Evolutionary conservation across 1,284 basidiomycete species (phyloP).

Genomic region (Fistulinella cinereoalba): DNA sequence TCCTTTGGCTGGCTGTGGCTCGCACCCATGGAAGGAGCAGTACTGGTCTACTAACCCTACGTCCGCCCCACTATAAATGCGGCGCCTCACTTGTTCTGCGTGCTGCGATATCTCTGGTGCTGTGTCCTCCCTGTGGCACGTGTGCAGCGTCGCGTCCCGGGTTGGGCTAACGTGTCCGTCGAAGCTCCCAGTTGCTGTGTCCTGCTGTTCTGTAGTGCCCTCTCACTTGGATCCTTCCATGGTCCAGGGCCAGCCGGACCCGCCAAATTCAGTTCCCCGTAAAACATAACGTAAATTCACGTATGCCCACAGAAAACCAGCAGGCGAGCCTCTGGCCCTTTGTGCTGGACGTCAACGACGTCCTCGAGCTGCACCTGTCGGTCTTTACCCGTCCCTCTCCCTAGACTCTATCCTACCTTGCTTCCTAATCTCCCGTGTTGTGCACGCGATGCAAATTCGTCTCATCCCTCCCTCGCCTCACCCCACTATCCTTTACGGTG

Average conservation of each 20-base stretch:
- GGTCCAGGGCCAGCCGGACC: too few relatives aligned
- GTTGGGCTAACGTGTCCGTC: too few relatives aligned
- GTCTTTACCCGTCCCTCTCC: conserved; percentile 3
- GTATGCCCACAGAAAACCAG: conserved; percentile 30
- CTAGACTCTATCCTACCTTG: conserved; percentile 24
- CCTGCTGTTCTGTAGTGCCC: too few relatives aligned
- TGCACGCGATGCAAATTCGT: conserved; percentile 60
- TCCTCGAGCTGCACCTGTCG: conserved; percentile 9
- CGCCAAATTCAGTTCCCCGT: conserved; percentile 4
- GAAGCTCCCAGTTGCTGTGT: too few relatives aligned
- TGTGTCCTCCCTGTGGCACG: too few relatives aligned
- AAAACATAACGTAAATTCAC: conserved; percentile 32
- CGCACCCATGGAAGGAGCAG: conserved; percentile 20
- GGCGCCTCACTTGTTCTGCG: conserved; percentile 25
- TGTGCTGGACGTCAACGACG: conserved; percentile 33
- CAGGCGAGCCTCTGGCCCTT: conserved; percentile 14
- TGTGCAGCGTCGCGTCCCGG: too few relatives aligned
- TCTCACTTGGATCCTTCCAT: too few relatives aligned
- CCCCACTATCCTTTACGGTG: conserved; percentile 69
- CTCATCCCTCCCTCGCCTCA: conserved; percentile 54
- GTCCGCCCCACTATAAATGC: conserved; percentile 25
- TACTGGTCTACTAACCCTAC: conserved; percentile 14
- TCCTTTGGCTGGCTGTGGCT: conserved; percentile 28
- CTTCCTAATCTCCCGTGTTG: conserved; percentile 23
- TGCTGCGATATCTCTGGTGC: conserved; percentile 16